phyloP scores from a whole-genome alignment of 495 filamentous ascomycete species.

The Daldinia grandis region DNA sequence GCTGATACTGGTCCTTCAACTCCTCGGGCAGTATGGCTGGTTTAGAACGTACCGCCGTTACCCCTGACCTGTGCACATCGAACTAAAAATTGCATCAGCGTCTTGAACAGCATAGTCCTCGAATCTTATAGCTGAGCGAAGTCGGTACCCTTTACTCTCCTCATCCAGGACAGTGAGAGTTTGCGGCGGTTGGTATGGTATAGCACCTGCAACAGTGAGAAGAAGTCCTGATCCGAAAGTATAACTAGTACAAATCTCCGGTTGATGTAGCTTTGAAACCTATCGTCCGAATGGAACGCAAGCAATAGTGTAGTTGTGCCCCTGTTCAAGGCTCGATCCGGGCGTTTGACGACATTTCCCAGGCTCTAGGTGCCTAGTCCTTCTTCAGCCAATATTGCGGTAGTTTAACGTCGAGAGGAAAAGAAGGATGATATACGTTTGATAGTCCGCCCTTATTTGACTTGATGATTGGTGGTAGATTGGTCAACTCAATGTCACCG shows the following conservation, averaged over 20 bases:
- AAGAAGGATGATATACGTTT: background rate
- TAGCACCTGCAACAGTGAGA: background rate
- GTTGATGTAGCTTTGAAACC: constrained; percentile 7
- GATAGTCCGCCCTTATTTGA: background rate
- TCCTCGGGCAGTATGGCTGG: constrained; percentile 1
- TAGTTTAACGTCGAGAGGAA: background rate
- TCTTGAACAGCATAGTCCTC: background rate
- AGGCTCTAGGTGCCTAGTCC: constrained; percentile 5
- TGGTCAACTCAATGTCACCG: background rate
- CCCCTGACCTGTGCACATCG: background rate
- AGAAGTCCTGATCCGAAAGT: background rate
- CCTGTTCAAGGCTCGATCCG: background rate
- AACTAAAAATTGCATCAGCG: constrained; percentile 9
- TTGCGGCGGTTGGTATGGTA: background rate
- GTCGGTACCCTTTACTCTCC: constrained; percentile 13
- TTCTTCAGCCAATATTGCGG: constrained; percentile 6
- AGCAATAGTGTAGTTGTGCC: constrained; percentile 2
- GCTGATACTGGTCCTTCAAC: constrained; percentile 11
- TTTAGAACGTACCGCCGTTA: background rate
- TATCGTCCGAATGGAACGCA: constrained; percentile 24
- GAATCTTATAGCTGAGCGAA: constrained; percentile 22
- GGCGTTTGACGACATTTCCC: background rate
- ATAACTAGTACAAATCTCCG: background rate
- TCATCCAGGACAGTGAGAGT: background rate
- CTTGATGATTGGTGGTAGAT: background rate